Percentiles rank a stretch among this genome's conserved stretches.
phyloP scores from a whole-genome alignment of 345 rosid genomes.

The Rhodamnia argentea region DNA sequence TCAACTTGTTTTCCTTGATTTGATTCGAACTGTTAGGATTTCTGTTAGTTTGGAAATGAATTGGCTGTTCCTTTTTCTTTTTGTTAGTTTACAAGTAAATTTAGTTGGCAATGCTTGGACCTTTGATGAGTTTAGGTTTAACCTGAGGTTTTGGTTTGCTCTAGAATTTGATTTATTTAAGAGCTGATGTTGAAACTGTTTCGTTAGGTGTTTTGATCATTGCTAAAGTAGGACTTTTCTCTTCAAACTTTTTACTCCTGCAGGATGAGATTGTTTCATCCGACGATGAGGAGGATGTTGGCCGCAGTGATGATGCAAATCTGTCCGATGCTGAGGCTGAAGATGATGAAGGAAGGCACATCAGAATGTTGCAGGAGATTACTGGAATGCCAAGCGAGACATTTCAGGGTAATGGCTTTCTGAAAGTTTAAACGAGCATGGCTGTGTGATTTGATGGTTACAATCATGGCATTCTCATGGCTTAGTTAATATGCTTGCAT shows the following conservation, averaged over 20 bases:
- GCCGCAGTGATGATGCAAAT: background rate
- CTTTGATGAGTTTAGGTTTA: background rate
- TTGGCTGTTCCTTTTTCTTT: background rate
- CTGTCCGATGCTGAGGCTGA: slow-evolving; percentile 15
- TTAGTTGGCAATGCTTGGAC: background rate
- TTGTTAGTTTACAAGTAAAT: background rate
- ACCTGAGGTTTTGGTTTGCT: background rate
- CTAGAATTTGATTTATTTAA: background rate
- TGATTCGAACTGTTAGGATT: background rate
- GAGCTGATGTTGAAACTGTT: background rate
- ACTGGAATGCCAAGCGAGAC: slow-evolving; percentile 82
- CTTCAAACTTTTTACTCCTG: background rate
- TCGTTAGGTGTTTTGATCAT: background rate
- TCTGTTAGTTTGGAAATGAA: background rate
- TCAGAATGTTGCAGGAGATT: slow-evolving; percentile 69
- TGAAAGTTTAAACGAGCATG: background rate
- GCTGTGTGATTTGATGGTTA: background rate
- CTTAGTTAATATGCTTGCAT: background rate
- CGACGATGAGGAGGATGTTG: slow-evolving; percentile 23
- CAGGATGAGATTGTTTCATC: slow-evolving; percentile 76
- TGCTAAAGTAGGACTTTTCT: background rate
- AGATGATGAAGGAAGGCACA: slow-evolving; percentile 47
- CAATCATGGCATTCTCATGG: background rate
- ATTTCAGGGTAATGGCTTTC: slow-evolving; percentile 44
- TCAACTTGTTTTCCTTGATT: background rate